Conservation (phyloP, 2,329 filamentous ascomycete genomes). For the Pseudopyricularia cyperi region DNA sequence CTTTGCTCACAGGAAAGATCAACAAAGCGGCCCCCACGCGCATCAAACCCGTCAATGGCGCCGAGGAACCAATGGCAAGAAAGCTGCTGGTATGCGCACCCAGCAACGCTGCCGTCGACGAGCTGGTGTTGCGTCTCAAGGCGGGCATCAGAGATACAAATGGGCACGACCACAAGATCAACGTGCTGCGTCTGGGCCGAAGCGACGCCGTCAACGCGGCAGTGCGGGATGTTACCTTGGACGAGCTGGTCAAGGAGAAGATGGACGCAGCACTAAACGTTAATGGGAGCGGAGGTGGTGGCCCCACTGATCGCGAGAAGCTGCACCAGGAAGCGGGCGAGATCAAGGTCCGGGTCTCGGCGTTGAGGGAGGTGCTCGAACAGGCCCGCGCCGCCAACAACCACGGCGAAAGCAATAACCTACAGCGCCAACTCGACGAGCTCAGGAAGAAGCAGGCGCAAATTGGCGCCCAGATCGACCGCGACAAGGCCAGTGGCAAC, state of each 20-base stretch:
- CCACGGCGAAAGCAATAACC: conserved; percentile 29
- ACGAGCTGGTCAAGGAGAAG: conserved; percentile 64
- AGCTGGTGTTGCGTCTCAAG: conserved; percentile 86
- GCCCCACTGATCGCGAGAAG: conserved; percentile 41
- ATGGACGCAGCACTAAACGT: background rate
- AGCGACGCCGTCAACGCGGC: conserved; percentile 84
- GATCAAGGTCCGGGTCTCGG: conserved; percentile 62
- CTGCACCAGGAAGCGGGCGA: conserved; percentile 51
- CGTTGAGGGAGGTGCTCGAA: conserved; percentile 60
- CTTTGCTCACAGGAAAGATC: conserved; percentile 52
- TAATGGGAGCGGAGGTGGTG: conserved; percentile 25
- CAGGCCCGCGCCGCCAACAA: conserved; percentile 38
- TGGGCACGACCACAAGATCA: conserved; percentile 63
- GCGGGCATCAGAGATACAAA: conserved; percentile 66
- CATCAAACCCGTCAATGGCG: conserved; percentile 16
- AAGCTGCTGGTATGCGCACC: conserved; percentile 96
- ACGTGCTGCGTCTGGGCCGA: conserved; percentile 78
- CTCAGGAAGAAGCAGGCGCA: conserved; percentile 57
- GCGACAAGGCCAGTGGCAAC: conserved; percentile 74
- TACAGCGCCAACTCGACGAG: conserved; percentile 67
- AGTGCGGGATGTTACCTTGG: conserved; percentile 83
- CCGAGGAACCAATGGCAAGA: conserved; percentile 38
- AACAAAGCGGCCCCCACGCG: conserved; percentile 11
- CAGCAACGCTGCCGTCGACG: conserved; percentile 95
- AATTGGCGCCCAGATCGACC: conserved; percentile 76